Evolutionary conservation across 2,329 filamentous ascomycete genomes (phyloP).

Genomic region (Aureobasidium sp.): DNA sequence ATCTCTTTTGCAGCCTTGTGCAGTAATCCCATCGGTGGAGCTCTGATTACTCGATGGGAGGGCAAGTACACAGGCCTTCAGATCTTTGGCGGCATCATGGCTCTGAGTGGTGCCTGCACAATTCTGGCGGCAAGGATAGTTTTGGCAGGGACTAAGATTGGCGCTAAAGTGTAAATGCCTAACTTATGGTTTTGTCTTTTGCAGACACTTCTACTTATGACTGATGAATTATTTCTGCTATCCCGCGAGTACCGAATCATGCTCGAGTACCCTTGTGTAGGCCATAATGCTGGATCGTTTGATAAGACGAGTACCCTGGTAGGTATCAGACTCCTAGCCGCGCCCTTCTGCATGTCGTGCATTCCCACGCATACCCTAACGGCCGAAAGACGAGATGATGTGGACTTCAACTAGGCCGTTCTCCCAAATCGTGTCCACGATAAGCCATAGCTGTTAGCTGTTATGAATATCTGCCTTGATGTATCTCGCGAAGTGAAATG

Average conservation of each 20-base stretch:
- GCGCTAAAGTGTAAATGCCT: conserved; percentile 5
- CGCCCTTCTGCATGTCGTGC: too few species aligned
- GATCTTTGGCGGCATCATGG: conserved; percentile 55
- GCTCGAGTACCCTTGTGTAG: too few species aligned
- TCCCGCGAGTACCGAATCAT: neutral
- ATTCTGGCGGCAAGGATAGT: conserved; percentile 33
- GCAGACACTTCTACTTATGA: too few species aligned
- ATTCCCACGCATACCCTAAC: neutral
- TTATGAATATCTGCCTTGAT: neutral
- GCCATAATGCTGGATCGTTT: too few species aligned
- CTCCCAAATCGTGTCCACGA: neutral
- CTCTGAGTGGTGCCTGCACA: conserved; percentile 36
- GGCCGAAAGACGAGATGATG: neutral
- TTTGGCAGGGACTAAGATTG: conserved; percentile 25
- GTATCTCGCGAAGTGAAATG: neutral
- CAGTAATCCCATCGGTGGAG: conserved; percentile 43
- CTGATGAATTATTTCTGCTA: neutral
- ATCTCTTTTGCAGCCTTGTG: conserved; percentile 59
- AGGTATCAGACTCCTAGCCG: neutral
- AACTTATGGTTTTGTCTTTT: too few species aligned
- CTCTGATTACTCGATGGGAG: conserved; percentile 46
- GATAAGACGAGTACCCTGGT: too few species aligned
- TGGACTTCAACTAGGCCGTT: neutral
- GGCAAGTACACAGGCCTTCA: conserved; percentile 55
- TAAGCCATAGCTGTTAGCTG: neutral